Percentiles rank a stretch among this genome's conserved stretches.
phyloP scores from a whole-genome alignment of 768 basidiomycete genomes.

The Macrocybe gigantea region DNA sequence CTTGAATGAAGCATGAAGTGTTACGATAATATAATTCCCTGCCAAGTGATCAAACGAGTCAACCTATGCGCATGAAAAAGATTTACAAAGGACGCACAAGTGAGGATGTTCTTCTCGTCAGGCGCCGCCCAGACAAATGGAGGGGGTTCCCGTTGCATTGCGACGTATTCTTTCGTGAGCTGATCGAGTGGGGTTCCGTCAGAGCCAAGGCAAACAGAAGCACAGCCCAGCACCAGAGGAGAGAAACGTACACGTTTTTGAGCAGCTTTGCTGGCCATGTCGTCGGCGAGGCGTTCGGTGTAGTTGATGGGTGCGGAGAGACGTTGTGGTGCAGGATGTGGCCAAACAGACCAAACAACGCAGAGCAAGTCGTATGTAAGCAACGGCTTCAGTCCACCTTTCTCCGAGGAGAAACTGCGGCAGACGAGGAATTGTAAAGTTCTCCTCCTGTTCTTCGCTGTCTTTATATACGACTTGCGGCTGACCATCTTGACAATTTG shows the following conservation, averaged over 20 bases:
- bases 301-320: conserved; percentile 7
- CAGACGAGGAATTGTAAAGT: too few relatives aligned
- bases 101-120: conserved; percentile 96
- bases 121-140: conserved; percentile 95
- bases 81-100: conserved; percentile 52
- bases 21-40: conserved; percentile 96
- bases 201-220: not conserved
- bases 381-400: too few relatives aligned
- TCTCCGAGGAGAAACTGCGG: too few relatives aligned
- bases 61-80: not conserved
- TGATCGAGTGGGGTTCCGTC: conserved; percentile 20
- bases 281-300: conserved; percentile 6
- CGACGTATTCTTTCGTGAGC: conserved; percentile 84
- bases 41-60: not conserved
- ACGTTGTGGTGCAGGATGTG: conserved; percentile 3
- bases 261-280: conserved; percentile 83
- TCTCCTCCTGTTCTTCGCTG: too few relatives aligned
- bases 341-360: too few relatives aligned
- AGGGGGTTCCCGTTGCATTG: conserved; percentile 90
- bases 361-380: too few relatives aligned
- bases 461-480: too few relatives aligned
- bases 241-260: conserved; percentile 63
- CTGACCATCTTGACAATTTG: too few relatives aligned
- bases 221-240: not conserved
- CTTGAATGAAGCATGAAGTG: conserved; percentile 7